Evolutionary conservation across 768 basidiomycete genomes (phyloP).

Genomic region (Mycena vitilis): DNA sequence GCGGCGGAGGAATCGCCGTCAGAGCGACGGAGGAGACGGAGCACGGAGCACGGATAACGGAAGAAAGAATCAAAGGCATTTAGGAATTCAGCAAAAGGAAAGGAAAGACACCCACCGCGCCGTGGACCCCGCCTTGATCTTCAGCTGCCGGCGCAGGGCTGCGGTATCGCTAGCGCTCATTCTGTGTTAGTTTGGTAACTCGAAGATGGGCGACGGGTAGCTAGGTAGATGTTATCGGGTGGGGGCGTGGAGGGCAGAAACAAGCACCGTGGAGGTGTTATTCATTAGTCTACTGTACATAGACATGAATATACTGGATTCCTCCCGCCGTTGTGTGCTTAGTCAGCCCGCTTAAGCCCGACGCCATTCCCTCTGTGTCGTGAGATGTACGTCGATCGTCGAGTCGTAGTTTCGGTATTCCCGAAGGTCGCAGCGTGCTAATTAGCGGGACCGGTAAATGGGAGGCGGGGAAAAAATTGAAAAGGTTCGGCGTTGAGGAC

Average conservation of each 20-base stretch:
- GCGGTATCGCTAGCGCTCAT: conserved; percentile 66
- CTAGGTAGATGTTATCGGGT: conserved; percentile 23
- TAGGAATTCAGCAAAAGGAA: background rate
- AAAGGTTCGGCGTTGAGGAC: too few species aligned
- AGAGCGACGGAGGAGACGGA: background rate
- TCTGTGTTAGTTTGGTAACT: background rate
- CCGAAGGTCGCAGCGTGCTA: too few species aligned
- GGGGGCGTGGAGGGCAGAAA: background rate
- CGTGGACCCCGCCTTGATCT: conserved; percentile 78
- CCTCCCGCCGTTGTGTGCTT: too few species aligned
- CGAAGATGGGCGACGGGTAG: background rate
- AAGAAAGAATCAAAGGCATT: background rate
- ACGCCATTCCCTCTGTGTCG: too few species aligned
- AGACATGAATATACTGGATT: too few species aligned
- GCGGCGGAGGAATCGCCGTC: background rate
- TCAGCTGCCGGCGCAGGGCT: conserved; percentile 72
- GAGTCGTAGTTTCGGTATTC: too few species aligned
- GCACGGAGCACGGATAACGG: background rate
- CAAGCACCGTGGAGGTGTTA: too few species aligned
- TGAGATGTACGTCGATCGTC: too few species aligned
- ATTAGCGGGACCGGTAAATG: too few species aligned
- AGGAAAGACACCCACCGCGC: conserved; percentile 61
- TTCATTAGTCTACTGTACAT: too few species aligned
- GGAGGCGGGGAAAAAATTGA: too few species aligned
- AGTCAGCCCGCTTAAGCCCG: too few species aligned